Conservation (phyloP, 371 early-diverging fungal genomes). For the Circinella umbellata region DNA sequence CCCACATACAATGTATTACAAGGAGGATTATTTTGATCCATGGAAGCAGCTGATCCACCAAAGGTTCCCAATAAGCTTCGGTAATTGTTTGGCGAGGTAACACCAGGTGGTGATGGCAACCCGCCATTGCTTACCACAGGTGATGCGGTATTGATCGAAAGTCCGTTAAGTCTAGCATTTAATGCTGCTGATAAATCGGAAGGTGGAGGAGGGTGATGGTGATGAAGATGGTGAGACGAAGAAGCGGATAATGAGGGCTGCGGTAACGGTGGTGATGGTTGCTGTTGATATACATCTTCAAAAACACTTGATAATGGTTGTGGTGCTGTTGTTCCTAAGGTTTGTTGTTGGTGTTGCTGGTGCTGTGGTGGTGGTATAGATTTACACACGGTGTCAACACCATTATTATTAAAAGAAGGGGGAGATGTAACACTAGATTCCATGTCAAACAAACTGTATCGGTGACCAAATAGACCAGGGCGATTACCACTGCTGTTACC, state of each 20-base stretch:
- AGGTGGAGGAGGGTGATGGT: neutral
- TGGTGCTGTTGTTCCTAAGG: neutral
- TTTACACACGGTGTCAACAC: neutral
- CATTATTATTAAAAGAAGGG: neutral
- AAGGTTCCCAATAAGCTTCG: slow-evolving; percentile 19
- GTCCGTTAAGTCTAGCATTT: slow-evolving; percentile 15
- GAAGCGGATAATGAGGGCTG: slow-evolving; percentile 15
- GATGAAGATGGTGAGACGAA: neutral
- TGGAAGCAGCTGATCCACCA: slow-evolving; percentile 7
- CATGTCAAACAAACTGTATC: slow-evolving; percentile 12
- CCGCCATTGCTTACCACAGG: slow-evolving; percentile 11
- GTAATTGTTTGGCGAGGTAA: slow-evolving; percentile 18
- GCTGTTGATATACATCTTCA: slow-evolving; percentile 12
- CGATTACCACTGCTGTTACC: neutral
- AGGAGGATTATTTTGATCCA: slow-evolving; percentile 92
- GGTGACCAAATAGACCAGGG: neutral
- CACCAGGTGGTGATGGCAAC: slow-evolving; percentile 18
- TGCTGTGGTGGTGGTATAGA: neutral
- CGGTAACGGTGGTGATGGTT: slow-evolving; percentile 18
- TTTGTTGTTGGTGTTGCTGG: neutral
- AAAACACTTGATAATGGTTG: slow-evolving; percentile 14
- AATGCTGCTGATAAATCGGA: slow-evolving; percentile 8
- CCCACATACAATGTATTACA: slow-evolving; percentile 98
- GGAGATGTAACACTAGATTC: neutral
- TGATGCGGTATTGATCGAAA: slow-evolving; percentile 19